These are phyloP conservation scores for Huntiella omanensis DNA, from an alignment of 2,329 filamentous ascomycete genomes.

Conservation along the genomic window DNA sequence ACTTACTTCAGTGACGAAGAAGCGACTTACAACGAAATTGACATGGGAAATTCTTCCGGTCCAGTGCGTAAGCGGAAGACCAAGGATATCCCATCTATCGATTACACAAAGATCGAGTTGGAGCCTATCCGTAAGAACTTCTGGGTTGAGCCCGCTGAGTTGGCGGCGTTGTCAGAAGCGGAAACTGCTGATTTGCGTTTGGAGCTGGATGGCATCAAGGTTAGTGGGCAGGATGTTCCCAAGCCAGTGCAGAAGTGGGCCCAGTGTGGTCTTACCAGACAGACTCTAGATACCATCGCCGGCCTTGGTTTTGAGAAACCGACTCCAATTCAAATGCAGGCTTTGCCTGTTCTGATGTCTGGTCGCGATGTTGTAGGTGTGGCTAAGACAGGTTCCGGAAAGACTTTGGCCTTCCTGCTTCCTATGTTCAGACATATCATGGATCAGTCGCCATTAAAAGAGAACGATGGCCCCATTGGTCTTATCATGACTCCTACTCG, in stretches of 20 bases:
- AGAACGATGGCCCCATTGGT: constrained; percentile 71
- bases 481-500: constrained; percentile 88
- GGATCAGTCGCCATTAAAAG: constrained; percentile 66
- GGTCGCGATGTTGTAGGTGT: constrained; percentile 90
- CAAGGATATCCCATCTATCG: constrained; percentile 74
- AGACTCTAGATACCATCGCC: constrained; percentile 70
- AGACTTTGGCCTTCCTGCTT: constrained; percentile 85
- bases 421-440: constrained; percentile 98
- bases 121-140: constrained; percentile 83
- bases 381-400: constrained; percentile 93
- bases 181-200: constrained; percentile 66
- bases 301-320: constrained; percentile 70
- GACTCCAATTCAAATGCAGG: constrained; percentile 88
- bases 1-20: constrained; percentile 84
- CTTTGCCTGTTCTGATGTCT: constrained; percentile 87
- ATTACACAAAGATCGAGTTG: constrained; percentile 75
- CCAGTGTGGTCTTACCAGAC: constrained; percentile 75
- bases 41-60: constrained; percentile 30
- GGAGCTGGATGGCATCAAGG: constrained; percentile 89
- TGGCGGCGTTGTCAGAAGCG: constrained; percentile 65
- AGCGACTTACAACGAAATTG: constrained; percentile 31
- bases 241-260: constrained; percentile 95
- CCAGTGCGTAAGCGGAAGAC: constrained; percentile 57
- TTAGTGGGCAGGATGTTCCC: constrained; percentile 70
- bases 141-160: constrained; percentile 75